Percentiles rank a stretch among this genome's conserved stretches.
Evolutionary conservation across 805 yeast species (phyloP).

Genomic region (Hemisphaericaspora nanyangensis): DNA sequence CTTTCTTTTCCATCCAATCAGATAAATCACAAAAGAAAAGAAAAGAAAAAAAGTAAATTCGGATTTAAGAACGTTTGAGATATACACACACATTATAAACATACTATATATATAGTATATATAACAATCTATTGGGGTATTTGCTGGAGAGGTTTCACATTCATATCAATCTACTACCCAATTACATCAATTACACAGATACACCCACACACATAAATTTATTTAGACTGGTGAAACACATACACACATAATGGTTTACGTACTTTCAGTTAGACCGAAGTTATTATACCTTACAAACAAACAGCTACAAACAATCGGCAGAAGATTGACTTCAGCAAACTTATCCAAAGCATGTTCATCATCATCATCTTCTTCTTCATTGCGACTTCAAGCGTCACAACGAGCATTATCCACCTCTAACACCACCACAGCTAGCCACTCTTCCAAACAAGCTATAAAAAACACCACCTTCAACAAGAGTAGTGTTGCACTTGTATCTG

Average conservation of each 20-base stretch:
- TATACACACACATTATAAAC: too few relatives aligned
- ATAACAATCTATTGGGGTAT: too few relatives aligned
- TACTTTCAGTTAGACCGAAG: constrained; percentile 18
- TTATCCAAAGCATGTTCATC: neutral
- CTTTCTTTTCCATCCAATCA: too few relatives aligned
- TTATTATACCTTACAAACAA: constrained; percentile 13
- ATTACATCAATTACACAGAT: neutral
- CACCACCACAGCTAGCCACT: constrained; percentile 1
- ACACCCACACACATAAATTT: neutral
- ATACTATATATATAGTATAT: too few relatives aligned
- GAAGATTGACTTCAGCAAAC: constrained; percentile 6
- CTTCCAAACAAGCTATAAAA: constrained; percentile 9
- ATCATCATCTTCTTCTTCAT: constrained; percentile 4
- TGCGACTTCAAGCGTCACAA: neutral
- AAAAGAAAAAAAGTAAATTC: too few relatives aligned
- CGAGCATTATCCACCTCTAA: neutral
- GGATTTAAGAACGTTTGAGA: too few relatives aligned
- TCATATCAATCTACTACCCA: neutral
- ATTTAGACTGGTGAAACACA: neutral
- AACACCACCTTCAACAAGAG: constrained; percentile 18
- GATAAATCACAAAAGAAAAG: too few relatives aligned
- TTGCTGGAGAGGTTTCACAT: too few relatives aligned
- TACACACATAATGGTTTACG: constrained; percentile 15
- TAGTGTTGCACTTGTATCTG: constrained; percentile 38
- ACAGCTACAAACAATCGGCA: constrained; percentile 13